Percentiles rank a stretch among this genome's conserved stretches.
Conservation (phyloP, 2,329 filamentous ascomycete species). For the Furcasterigmium sp. region DNA sequence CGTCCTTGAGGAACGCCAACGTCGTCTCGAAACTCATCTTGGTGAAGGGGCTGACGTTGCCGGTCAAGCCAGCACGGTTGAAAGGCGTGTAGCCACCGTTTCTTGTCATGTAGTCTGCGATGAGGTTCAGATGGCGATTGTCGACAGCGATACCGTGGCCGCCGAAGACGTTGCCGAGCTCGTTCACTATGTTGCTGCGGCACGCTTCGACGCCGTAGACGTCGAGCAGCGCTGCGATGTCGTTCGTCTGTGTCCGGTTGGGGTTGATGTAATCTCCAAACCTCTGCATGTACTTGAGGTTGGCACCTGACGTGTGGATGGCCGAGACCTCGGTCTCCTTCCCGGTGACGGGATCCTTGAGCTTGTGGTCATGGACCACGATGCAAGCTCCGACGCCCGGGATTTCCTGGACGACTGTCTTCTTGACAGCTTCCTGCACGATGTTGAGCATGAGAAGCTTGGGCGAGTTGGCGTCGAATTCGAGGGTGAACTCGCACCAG, state of each 20-base stretch:
- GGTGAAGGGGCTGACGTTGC: conserved; percentile 85
- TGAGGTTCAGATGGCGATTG: conserved; percentile 86
- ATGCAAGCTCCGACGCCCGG: conserved; percentile 69
- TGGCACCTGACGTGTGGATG: conserved; percentile 79
- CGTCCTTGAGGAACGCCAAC: conserved; percentile 86
- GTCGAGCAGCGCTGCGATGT: conserved; percentile 77
- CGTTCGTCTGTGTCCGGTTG: conserved; percentile 84
- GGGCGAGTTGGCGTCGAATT: conserved; percentile 72
- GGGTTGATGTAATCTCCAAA: conserved; percentile 83
- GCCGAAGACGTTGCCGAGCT: conserved; percentile 80
- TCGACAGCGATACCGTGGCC: conserved; percentile 92
- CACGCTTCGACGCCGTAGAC: conserved; percentile 93
- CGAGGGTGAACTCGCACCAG: conserved; percentile 77
- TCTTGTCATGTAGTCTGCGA: conserved; percentile 97
- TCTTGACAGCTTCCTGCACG: conserved; percentile 73
- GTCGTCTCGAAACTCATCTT: conserved; percentile 99
- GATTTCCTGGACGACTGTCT: conserved; percentile 83
- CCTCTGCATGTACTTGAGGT: conserved; percentile 84
- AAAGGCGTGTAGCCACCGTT: conserved; percentile 86
- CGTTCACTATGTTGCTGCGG: conserved; percentile 77
- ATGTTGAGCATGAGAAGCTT: conserved; percentile 92
- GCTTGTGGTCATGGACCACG: conserved; percentile 55
- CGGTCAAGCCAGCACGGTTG: conserved; percentile 81
- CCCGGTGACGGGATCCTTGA: conserved; percentile 40
- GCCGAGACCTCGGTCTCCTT: conserved; percentile 45